Base-by-base conservation (phyloP, 2,329 filamentous ascomycete species). In the Aspergillus pseudonomiae region DNA sequence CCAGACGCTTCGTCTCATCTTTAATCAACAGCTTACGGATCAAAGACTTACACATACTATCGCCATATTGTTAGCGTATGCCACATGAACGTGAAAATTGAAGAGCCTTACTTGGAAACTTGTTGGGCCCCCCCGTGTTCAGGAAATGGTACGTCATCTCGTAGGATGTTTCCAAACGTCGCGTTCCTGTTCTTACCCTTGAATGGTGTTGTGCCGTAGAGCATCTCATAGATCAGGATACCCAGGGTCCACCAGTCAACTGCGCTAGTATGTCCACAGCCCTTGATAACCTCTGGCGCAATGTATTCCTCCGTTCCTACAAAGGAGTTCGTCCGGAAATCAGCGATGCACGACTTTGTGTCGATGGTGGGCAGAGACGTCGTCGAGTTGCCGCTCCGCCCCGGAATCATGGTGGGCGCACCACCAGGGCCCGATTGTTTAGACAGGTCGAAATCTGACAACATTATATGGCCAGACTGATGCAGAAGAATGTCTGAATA, bases 201-300 rank as follows among this genome's bases (percentile, higher is more conserved):
- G 86, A 99, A 99, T 1, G 95, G 95, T 0, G 95, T 99, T 0
- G 94, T 99, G 61, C 95, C 95, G 81, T 94, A 99, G 41, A 99
- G 85, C 95, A 99, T 99, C 80, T 99, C 95, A 78, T 98, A 99
- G 62, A 99, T 93, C 74, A 99, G 81, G 70, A 99, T 98, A 24
- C 95, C 95, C 59, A 99, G 80, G 0, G 95, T 99, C 95, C 95
- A 99, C 95, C 95, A 99, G 78, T 99, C 95, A 16, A 99, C 95
- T 16, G 95, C 95, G 75, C 94, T 98, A 9, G 95, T 99, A 80
- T 99, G 95, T 28, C 95, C 95, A 75, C 94, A 97, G 45, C 95
- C 95, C 81, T 98, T 98, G 77, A 99, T 99, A 41, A 99, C 95
- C 79, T 99, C 95, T 2, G 95, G 95, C 1, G 95, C 95, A 74